Evolutionary conservation across 139 green algal genomes (phyloP).

Genomic region (Micractinium conductrix): DNA sequence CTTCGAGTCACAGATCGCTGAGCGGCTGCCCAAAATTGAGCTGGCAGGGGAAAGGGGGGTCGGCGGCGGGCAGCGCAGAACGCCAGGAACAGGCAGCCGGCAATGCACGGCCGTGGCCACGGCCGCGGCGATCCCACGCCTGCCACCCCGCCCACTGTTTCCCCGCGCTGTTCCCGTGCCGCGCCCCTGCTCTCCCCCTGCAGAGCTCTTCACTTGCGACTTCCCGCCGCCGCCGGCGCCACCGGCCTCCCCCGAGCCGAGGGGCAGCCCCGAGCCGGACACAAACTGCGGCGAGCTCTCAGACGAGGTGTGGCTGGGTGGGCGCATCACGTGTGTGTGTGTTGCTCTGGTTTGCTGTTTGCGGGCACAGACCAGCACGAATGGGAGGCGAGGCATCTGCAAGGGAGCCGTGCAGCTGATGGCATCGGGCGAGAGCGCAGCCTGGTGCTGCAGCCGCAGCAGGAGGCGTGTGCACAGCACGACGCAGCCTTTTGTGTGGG

Average conservation of each 20-base stretch:
- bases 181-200: neutral
- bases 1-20: conserved; percentile 1
- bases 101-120: too few relatives aligned
- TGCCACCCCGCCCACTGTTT: neutral
- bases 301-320: neutral
- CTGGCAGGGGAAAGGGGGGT: neutral
- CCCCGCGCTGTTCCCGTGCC: neutral
- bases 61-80: neutral
- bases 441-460: too few relatives aligned
- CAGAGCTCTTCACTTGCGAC: conserved; percentile 38
- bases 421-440: too few relatives aligned
- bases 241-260: neutral
- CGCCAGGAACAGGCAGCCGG: neutral
- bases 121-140: too few relatives aligned
- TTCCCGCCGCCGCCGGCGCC: neutral
- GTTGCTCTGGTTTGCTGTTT: neutral
- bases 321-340: neutral
- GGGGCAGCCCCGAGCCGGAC: neutral
- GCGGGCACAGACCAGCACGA: too few relatives aligned
- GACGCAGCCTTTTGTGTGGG: too few relatives aligned
- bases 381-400: too few relatives aligned
- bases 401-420: too few relatives aligned
- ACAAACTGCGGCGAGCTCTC: neutral
- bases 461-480: too few relatives aligned
- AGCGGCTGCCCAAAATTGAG: conserved; percentile 15